Evolutionary conservation across 108 stramenopile species (phyloP).

Genomic region (Pseudonitzschia pungens): DNA sequence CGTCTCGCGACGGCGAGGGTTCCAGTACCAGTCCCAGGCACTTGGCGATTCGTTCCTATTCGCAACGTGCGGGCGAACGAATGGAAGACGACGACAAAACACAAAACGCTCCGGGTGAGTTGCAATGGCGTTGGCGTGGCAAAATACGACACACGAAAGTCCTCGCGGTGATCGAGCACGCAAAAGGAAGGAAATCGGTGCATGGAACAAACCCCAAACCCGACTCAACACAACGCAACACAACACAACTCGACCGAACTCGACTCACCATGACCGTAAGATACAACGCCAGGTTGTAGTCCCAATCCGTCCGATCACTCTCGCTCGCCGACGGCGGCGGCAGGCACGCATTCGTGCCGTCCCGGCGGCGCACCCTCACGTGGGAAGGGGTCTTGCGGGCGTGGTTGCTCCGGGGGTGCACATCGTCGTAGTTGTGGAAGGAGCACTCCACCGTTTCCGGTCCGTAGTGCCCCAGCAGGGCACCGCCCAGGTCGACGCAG

Average conservation of each 20-base stretch:
- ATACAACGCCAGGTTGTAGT: slow-evolving; percentile 38
- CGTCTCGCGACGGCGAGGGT: not conserved
- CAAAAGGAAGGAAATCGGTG: not conserved
- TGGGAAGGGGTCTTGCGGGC: slow-evolving; percentile 2
- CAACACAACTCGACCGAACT: too few relatives aligned
- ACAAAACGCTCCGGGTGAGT: too few relatives aligned
- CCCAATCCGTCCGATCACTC: slow-evolving; percentile 18
- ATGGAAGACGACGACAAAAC: not conserved
- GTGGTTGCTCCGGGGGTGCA: not conserved
- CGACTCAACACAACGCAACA: not conserved
- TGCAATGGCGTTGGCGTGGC: too few relatives aligned
- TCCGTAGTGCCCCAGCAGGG: slow-evolving; percentile 29
- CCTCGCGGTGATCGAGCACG: too few relatives aligned
- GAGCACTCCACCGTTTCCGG: slow-evolving; percentile 36
- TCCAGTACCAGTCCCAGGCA: slow-evolving; percentile 23
- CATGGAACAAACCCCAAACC: too few relatives aligned
- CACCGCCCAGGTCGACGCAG: slow-evolving; percentile 44
- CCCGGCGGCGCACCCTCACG: slow-evolving; percentile 24
- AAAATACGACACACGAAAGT: too few relatives aligned
- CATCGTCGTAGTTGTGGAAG: slow-evolving; percentile 27
- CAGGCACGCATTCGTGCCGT: slow-evolving; percentile 26
- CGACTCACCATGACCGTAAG: slow-evolving; percentile 40
- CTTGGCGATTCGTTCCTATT: slow-evolving; percentile 17
- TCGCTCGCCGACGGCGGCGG: slow-evolving; percentile 19
- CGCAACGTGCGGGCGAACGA: too few relatives aligned